Base-by-base conservation (phyloP, 345 rosid genomes). In the Kernera saxatilis region DNA sequence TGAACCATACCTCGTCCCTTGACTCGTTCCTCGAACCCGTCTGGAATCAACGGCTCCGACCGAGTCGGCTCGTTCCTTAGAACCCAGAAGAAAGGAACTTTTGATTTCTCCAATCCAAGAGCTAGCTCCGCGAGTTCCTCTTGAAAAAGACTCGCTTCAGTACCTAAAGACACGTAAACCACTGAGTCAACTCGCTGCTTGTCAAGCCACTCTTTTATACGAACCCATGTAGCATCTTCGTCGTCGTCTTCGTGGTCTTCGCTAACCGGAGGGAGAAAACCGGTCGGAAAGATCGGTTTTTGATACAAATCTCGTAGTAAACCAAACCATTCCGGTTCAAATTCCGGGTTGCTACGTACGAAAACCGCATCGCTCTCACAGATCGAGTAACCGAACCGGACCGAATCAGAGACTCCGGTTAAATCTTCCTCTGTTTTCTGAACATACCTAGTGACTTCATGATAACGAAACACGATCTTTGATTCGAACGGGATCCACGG, bases 281-380 rank as follows among this genome's bases (percentile, higher is more conserved):
- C 91, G 15, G 82, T 40, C 2, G 90, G 81, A 9, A 82, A 51
- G 0, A 82, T 66, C 37, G 81, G 83, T 53, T 82, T 86, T 21
- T 18, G 25, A 44, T 74, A 75, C 27, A 84, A 23, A 46, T 75
- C 57, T 1, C 1, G 46, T 11, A 80, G 50, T 53, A 86, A 81
- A 54, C 75, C 52, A 71, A 86, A 73, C 85, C 85, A 84, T 12
- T 84, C 86, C 56, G 84, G 78, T 75, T 86, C 88, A 14, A 84
- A 66, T 39, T 82, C 79, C 6, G 73, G 74, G 2, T 67, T 75
- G 68, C 83, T 82, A 53, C 86, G 80, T 2, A 84, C 65, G 19
- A 81, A 36, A 49, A 84, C 75, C 5, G 70, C 71, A 21, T 86
- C 86, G 37, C 85, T 78, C 51, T 50, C 72, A 4, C 40, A 30